Base-by-base conservation (phyloP, 495 filamentous ascomycete genomes). In the Amniculicola lignicola region DNA sequence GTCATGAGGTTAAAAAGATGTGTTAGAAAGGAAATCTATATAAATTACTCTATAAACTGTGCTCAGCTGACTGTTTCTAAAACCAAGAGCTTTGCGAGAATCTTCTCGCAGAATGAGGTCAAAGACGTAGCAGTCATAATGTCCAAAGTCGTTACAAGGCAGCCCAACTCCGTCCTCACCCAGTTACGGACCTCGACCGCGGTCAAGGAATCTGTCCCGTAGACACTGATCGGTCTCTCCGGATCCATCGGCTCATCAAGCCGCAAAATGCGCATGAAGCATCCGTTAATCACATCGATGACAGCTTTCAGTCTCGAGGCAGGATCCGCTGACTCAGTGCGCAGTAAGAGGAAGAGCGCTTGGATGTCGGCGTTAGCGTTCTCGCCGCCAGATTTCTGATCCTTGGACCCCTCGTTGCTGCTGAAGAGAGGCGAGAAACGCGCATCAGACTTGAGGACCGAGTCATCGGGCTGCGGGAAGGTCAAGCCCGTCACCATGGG, bases 171-270 rank as follows among this genome's bases (percentile, higher is more conserved):
- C 43, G 27, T 27, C 10, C 22, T 12, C 43, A 29, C 43, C 22
- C 21, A 49, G 45, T 49, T 49, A 16, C 45, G 35, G n/a, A 49
- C 45, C 3, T 49, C 45, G 21, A 49, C 37, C 6, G 45, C 45
- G 5, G 45, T 49, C 28, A 49, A 37, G 4, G 45, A 49, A 21
- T 49, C 45, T 2, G 37, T 27, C 3, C 28, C 27, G 45, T 49
- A 49, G 28, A 36, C 11, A 15, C 5, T 19, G 9, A 49, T 4
- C 11, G 21, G 21, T 16, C 41, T 44, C 12, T 6, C 25, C 9
- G 41, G 41, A 22, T 44, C 41, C 14, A 44, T 25, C 22, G 2
- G 2, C 22, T 25, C 12, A 27, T 2, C 7, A 7, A 43, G 40
- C 40, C 40, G 6, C 4, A 43, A 21, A 14, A 21, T 21, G 3